Evolutionary conservation across 2,329 filamentous ascomycete genomes (phyloP).

Genomic region (Clonostachys byssicola): DNA sequence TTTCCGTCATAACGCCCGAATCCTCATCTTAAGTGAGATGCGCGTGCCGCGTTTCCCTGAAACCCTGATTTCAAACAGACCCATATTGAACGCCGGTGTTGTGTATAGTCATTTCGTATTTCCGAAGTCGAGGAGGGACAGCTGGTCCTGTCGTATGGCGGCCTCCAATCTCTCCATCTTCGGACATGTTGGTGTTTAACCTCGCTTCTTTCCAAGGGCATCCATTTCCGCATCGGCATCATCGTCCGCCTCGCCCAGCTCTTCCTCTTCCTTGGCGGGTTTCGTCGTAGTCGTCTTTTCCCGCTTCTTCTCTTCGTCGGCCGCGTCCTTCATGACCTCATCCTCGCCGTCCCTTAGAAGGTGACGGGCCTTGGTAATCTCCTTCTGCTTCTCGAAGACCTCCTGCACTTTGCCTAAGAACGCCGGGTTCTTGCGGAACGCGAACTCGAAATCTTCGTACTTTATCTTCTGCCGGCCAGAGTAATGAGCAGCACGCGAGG

Average conservation of each 20-base stretch:
- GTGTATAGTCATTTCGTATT: too few relatives aligned
- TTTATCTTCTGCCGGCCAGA: conserved; percentile 94
- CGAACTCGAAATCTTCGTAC: conserved; percentile 96
- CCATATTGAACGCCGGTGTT: too few relatives aligned
- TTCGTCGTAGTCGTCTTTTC: conserved; percentile 16
- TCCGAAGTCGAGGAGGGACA: too few relatives aligned
- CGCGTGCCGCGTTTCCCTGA: too few relatives aligned
- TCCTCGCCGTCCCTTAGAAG: conserved; percentile 68
- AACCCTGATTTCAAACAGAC: too few relatives aligned
- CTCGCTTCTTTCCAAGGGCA: conserved; percentile 30
- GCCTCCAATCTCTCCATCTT: too few relatives aligned
- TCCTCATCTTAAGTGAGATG: too few relatives aligned
- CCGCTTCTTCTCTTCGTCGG: conserved; percentile 34
- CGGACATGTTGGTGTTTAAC: conserved; percentile 4
- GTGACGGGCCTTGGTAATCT: conserved; percentile 80
- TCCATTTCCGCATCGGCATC: conserved; percentile 37
- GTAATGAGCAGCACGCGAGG: conserved; percentile 80
- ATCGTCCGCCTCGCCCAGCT: conserved; percentile 47
- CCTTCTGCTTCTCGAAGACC: conserved; percentile 81
- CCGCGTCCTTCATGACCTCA: conserved; percentile 51
- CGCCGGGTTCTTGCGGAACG: conserved; percentile 76
- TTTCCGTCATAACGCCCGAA: too few relatives aligned
- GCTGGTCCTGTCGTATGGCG: too few relatives aligned
- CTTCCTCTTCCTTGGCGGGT: conserved; percentile 31
- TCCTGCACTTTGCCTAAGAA: conserved; percentile 89